phyloP scores from a whole-genome alignment of 2,329 filamentous ascomycete species.

The Berkeleyomyces basicola region DNA sequence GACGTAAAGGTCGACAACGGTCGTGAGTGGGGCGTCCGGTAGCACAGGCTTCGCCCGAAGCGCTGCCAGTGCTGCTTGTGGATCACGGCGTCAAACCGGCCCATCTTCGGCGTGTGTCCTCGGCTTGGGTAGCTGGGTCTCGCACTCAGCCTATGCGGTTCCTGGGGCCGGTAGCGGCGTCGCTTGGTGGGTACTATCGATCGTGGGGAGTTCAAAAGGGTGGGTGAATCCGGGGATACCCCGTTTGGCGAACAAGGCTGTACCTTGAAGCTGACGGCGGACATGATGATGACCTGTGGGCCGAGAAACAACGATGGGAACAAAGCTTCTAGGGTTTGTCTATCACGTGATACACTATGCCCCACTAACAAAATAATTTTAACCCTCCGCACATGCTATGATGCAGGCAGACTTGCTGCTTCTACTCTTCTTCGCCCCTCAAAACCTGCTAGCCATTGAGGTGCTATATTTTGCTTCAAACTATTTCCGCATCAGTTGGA shows the following conservation, averaged over 20 bases:
- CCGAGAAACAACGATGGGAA: neutral
- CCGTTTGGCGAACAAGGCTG: neutral
- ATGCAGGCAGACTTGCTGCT: neutral
- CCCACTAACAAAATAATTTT: neutral
- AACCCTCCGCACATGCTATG: neutral
- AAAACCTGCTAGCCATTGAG: neutral
- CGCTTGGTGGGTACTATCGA: neutral
- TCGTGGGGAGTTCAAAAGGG: neutral
- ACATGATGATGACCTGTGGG: neutral
- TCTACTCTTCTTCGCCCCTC: constrained; percentile 11
- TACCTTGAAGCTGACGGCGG: neutral
- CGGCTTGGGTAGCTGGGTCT: neutral
- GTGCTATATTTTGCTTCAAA: neutral
- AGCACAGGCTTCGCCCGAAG: neutral
- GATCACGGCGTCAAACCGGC: constrained; percentile 13
- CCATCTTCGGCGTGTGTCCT: neutral
- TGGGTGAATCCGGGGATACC: neutral
- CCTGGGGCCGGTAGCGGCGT: no score
- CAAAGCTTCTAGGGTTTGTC: neutral
- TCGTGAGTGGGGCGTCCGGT: constrained; percentile 25
- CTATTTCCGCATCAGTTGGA: neutral
- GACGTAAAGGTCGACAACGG: constrained; percentile 31
- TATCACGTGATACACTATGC: neutral
- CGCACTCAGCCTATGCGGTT: neutral
- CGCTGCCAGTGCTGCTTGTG: constrained; percentile 18